phyloP scores from a whole-genome alignment of 2,329 filamentous ascomycete species.

The Stromatinia cepivora region DNA sequence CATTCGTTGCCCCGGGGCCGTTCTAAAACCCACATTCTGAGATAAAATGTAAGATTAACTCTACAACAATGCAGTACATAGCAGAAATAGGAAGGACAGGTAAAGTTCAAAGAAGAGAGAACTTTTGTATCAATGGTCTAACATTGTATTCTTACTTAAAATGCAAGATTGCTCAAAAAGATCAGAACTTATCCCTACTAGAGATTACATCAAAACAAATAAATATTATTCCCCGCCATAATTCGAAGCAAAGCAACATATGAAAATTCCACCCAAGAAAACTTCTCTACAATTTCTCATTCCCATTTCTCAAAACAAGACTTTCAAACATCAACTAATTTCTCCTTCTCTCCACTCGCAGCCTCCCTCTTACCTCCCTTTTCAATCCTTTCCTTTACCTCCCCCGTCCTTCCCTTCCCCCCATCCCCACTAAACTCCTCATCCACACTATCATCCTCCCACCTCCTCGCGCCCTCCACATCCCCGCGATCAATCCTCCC shows the following conservation, averaged over 20 bases:
- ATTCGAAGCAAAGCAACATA: too few species aligned
- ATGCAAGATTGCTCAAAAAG: too few species aligned
- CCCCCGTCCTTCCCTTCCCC: not conserved
- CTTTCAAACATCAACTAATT: conserved; percentile 34
- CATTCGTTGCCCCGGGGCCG: too few species aligned
- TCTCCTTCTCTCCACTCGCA: conserved; percentile 28
- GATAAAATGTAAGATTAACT: too few species aligned
- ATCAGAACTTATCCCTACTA: not conserved
- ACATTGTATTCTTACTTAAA: not conserved
- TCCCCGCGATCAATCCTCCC: conserved; percentile 29
- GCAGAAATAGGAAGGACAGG: not conserved
- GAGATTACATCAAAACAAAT: not conserved
- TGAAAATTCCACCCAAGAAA: not conserved
- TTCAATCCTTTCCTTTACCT: conserved; percentile 5
- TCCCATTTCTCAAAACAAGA: not conserved
- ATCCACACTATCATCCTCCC: conserved; percentile 35
- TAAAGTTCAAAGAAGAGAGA: too few species aligned
- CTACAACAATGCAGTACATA: not conserved
- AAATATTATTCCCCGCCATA: not conserved
- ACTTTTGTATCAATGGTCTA: not conserved
- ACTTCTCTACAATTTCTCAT: not conserved
- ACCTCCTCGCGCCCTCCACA: conserved; percentile 30
- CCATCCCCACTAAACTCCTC: not conserved
- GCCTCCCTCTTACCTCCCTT: conserved; percentile 8
- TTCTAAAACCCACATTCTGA: too few species aligned